phyloP scores from a whole-genome alignment of 169 alveolate species.

The Eimeria necatrix region DNA sequence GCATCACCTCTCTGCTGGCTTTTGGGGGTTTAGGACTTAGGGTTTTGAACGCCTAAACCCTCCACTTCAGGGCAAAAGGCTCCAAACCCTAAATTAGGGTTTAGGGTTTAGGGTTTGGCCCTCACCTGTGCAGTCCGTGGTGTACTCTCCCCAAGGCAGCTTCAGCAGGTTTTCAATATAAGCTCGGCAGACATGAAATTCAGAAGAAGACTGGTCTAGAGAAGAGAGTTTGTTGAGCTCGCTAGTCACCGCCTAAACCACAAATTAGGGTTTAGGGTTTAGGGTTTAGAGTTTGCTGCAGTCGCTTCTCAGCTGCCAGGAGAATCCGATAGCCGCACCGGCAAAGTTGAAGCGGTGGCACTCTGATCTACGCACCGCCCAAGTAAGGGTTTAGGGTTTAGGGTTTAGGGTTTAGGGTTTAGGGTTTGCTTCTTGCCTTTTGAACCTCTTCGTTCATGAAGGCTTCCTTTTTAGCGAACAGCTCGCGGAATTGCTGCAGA shows the following conservation, averaged over 20 bases:
- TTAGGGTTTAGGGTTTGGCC: neutral
- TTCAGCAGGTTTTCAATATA: slow-evolving; percentile 88
- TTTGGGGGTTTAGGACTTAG: too few species aligned
- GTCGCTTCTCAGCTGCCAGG: neutral
- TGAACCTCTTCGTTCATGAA: slow-evolving; percentile 68
- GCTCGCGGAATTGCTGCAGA: slow-evolving; percentile 60
- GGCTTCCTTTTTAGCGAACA: slow-evolving; percentile 67
- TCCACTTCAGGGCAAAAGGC: too few species aligned
- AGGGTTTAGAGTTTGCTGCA: too few species aligned
- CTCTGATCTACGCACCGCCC: neutral
- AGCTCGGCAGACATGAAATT: slow-evolving; percentile 86
- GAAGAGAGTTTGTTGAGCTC: slow-evolving; percentile 86
- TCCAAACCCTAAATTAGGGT: too few species aligned
- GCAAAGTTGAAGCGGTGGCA: neutral
- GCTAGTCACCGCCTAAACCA: slow-evolving; percentile 84
- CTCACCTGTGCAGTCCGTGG: slow-evolving; percentile 81
- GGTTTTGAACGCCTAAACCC: too few species aligned
- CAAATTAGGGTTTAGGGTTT: neutral
- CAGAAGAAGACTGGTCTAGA: slow-evolving; percentile 88
- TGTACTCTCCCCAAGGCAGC: slow-evolving; percentile 88
- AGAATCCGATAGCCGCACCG: neutral
- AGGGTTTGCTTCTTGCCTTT: slow-evolving; percentile 54
- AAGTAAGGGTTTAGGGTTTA: neutral
- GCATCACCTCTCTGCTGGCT: neutral
- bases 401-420: neutral